Evolutionary conservation across 2,329 filamentous ascomycete genomes (phyloP).

Genomic region (Diplodia intermedia): DNA sequence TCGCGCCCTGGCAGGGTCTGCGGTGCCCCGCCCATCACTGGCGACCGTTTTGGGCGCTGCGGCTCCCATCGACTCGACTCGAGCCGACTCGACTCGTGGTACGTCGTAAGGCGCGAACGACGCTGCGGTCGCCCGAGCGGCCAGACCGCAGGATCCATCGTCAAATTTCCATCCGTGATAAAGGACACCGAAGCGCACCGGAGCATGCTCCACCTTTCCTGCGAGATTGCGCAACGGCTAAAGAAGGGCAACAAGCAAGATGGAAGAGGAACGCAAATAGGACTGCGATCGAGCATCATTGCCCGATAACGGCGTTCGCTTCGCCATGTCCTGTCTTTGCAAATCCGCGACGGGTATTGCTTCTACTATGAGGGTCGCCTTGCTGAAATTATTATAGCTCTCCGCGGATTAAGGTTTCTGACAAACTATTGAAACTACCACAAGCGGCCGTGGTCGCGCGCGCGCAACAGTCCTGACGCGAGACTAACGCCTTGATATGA

Average conservation of each 20-base stretch:
- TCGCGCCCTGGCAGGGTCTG: not conserved
- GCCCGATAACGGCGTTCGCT: not conserved
- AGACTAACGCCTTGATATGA: not conserved
- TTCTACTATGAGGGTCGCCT: not conserved
- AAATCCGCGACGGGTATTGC: not conserved
- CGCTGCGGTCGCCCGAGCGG: not conserved
- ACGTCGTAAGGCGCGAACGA: not conserved
- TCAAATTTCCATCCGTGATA: constrained; percentile 8
- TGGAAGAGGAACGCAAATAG: not conserved
- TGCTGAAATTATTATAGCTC: constrained; percentile 7
- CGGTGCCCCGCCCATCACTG: not conserved
- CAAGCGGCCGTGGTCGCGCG: not conserved
- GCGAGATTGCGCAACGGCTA: constrained; percentile 1
- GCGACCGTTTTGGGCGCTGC: not conserved
- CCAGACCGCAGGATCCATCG: constrained; percentile 4
- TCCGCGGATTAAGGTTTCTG: constrained; percentile 6
- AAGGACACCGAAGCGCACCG: not conserved
- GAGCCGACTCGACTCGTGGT: not conserved
- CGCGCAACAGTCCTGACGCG: not conserved
- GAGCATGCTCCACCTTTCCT: not conserved
- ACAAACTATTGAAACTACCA: constrained; percentile 22
- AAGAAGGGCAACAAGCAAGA: not conserved
- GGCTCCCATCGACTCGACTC: not conserved
- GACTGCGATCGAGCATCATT: not conserved
- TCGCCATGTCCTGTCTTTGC: not conserved